Evolutionary conservation across 352 stramenopile genomes (phyloP), one percentile per base, ranked within the genome.

Genomic region (Sclerospora graminicola): DNA sequence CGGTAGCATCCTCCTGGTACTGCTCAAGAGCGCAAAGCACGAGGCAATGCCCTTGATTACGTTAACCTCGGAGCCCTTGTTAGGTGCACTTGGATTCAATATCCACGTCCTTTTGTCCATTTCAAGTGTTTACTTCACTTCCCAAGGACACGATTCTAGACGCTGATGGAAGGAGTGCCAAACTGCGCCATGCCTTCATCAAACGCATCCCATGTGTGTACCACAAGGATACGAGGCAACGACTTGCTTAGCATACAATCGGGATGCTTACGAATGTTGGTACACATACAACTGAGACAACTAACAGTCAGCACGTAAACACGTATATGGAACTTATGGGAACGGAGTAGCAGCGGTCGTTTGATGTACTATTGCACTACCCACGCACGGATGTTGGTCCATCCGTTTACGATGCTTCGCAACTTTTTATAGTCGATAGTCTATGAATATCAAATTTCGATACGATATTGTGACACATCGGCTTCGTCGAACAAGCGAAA

Each of bases 71-170:
- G 67, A 68, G 6, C 72, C 75, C 49, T 84, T 85, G 63, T 88
- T 88, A 0, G 73, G 74, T 8, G 72, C 73, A 41, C 65, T 83
- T 5, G 72, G 72, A 32, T 88, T 88, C 54, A 88, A 75, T 33
- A 88, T 88, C 72, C 69, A 85, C 31, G 53, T 69, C 2, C 62
- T n/a, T n/a, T n/a, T n/a, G n/a, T n/a, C n/a, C n/a, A n/a, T n/a
- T n/a, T n/a, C n/a, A n/a, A n/a, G n/a, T 63, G 46, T 53, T 16
- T 77, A 59, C 18, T 47, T 62, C 19, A 70, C 65, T 40, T 81
- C 68, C 68, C 68, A 81, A 31, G 77, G 18, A 48, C 68, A 81
- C 26, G 65, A 72, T 33, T 81, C 68, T 21, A 79, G n/a, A n/a
- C n/a, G n/a, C n/a, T n/a, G n/a, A n/a, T n/a, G n/a, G n/a, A n/a